Base-by-base conservation (phyloP, 805 yeast genomes). In the Starmerella apis region DNA sequence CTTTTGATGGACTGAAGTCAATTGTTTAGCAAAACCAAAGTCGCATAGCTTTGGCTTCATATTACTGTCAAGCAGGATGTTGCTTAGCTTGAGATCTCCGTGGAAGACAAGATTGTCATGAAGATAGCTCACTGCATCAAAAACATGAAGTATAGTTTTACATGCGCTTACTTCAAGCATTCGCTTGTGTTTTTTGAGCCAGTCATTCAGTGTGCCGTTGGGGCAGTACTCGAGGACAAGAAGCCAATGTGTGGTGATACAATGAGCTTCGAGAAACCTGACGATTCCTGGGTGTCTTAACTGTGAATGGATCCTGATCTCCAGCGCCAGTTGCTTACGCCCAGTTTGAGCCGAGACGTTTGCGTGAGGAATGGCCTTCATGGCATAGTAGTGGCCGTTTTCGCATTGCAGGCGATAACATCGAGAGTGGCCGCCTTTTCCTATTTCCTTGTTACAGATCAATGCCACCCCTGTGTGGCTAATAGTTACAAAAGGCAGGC, bases 21-120 rank as follows among this genome's bases (percentile, higher is more conserved):
- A 73, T 14, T 84, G 82, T 1, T 95, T 84, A 18, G 98, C 97
- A 55, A 90, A 74, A 23, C 98, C 98, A 69, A 90, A 92, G 67
- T 90, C 98, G 57, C 97, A 96, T 54, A 90, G 81, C 64, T 88
- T 90, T 61, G 90, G 77, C 64, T 85, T 84, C 94, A 88, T 88
- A 38, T 83, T 74, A 3, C 86, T 84, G 64, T 92, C 97, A 59
- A 90, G 83, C 66, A 90, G 87, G 56, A 90, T 86, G 67, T 90
- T 90, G 36, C 97, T 96, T 51, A 90, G 75, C 68, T 90, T 90
- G 64, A 90, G 73, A 66, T 90, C 98, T 68, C 97, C 78, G 68
- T 90, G 98, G 57, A 90, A 86, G 16, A 90, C 95, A 65, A 90
- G 75, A 67, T 94, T 77, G 38, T 82, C 75, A 64, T 92, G 98